Base-by-base conservation (phyloP, 495 filamentous ascomycete species). In the Echria macrotheca region DNA sequence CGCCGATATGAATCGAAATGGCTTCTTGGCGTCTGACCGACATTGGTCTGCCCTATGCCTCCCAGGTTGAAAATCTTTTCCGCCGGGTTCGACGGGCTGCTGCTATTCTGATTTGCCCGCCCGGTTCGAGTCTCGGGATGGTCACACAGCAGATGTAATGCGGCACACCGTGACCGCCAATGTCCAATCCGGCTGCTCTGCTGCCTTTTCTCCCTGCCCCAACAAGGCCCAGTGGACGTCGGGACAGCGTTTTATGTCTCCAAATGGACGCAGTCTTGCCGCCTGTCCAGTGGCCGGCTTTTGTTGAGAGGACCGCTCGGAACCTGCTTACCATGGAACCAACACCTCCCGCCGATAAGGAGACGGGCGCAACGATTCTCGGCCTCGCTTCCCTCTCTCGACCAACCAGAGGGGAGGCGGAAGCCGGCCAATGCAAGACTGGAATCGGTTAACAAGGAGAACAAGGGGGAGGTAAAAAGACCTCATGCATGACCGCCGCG, bases 391-490 rank as follows among this genome's bases (percentile, higher is more conserved):
- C 5, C 38, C 21, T 4, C 2, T 21, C 38, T n/a, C 19, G 37
- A 5, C 53, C 58, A 64, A 59, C 61, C 58, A 59, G 29, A 53
- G 25, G 2, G 22, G 38, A 6, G 5, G 23, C 11, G 39, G 33
- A 45, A 18, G 47, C 59, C 56, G 52, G 59, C 52, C 52, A 64
- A 55, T 59, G 58, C 58, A 59, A n/a, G 50, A 14, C 39, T 49
- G 42, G 37, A 53, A 47, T 40, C 49, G 28, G 53, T 36, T 46
- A 46, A 58, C 52, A 23, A 26, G 31, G 17, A 37, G n/a, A n/a
- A n/a, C n/a, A n/a, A n/a, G 43, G 18, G 28, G n/a, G 26, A 28
- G 24, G 17, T 9, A 18, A 46, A 53, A 52, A 47, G 45, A 32
- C 33, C 17, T 21, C 41, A 62, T 60, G 56, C 61, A 60, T 25